Base-by-base conservation (phyloP, 352 stramenopile genomes). In the Phytophthora fragariaefolia region DNA sequence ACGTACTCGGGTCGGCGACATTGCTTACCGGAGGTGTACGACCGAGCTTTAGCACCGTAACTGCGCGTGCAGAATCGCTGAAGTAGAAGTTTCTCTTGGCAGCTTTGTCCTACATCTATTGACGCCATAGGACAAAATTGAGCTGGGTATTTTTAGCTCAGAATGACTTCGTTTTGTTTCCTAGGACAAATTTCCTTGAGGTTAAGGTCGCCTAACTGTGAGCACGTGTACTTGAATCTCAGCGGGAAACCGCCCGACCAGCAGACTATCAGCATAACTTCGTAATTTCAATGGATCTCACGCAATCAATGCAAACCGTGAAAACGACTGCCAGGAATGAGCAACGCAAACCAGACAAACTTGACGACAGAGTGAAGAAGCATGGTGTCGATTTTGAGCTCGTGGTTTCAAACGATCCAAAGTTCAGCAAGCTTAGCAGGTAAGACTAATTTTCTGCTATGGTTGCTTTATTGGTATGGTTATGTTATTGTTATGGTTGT, bases 241-340 rank as follows among this genome's bases (percentile, higher is more conserved):
- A 15, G 6, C 50, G 62, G 62, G 56, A 55, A 47, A 12, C 40
- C 7, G 32, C 52, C 0, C 24, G 28, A 20, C 28, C 42, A 30
- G 9, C 18, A 45, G 46, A 59, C 42, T 62, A 58, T 17, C 57
- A 42, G 15, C 47, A 64, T 24, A 50, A 17, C 12, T 66, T 66
- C 23, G 47, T 66, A 4, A 47, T 66, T 34, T 48, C 58, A 2
- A 20, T 34, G 1, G 34, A 66, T 9, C 24, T 63, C 17, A 30
- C 40, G 4, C 36, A 26, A n/a, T 51, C 38, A 24, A 28, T 60
- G 7, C n/a, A 63, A 13, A 30, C 45, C 6, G 56, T 20, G n/a
- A 15, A 45, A 28, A 45, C 12, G 5, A 38, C 20, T 26, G 15
- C 51, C 12, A 34, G 23, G 32, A 30, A 17, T 1, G 24, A 58